phyloP scores from a whole-genome alignment of 345 rosid species.

The Eucalyptus regnans region DNA sequence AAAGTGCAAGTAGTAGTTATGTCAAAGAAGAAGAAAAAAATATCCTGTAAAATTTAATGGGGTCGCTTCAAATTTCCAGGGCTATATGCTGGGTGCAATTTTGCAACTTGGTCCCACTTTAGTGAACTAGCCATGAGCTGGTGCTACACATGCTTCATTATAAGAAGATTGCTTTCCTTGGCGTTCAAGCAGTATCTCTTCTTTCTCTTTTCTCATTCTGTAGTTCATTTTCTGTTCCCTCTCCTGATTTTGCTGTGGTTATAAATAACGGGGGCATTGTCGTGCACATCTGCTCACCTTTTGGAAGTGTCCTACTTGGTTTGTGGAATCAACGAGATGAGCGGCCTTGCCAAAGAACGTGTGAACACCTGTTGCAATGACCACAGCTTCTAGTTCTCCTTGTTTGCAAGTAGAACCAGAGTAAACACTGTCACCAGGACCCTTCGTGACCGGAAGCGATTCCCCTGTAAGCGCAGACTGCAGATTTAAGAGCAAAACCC shows the following conservation, averaged over 20 bases:
- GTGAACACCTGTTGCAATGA: constrained; percentile 89
- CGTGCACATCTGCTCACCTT: constrained; percentile 15
- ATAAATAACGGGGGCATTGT: background rate
- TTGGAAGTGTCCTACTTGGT: constrained; percentile 93
- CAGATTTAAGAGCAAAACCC: background rate
- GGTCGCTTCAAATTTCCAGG: background rate
- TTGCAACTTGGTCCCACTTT: background rate
- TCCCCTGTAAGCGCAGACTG: constrained; percentile 82
- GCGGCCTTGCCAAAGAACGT: constrained; percentile 95
- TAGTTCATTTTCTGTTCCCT: background rate
- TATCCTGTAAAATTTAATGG: background rate
- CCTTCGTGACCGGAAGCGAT: constrained; percentile 86
- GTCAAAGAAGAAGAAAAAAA: background rate
- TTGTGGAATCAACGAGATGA: constrained; percentile 75
- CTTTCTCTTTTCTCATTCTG: background rate
- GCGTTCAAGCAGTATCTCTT: background rate
- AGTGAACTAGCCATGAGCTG: background rate
- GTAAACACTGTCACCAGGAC: constrained; percentile 73
- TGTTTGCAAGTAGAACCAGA: constrained; percentile 92
- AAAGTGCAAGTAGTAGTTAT: background rate
- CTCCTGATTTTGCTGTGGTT: background rate
- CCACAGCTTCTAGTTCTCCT: constrained; percentile 88
- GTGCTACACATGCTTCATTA: background rate
- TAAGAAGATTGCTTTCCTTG: background rate
- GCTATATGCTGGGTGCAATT: background rate